Evolutionary conservation across 108 stramenopile genomes (phyloP).

Genomic region (Pseudonitzschia pungens): DNA sequence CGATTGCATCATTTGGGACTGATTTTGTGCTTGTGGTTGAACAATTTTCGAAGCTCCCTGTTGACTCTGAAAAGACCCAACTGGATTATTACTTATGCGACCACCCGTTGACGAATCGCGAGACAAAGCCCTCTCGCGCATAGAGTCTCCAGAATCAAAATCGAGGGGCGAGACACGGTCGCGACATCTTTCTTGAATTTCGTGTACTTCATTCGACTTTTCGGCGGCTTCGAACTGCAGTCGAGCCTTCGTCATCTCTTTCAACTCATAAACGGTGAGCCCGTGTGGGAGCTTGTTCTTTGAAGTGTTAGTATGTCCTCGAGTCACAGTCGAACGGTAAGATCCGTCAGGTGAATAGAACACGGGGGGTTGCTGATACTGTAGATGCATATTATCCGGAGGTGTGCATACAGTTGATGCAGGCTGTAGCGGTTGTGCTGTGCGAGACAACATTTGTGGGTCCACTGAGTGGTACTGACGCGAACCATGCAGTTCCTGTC

Average conservation of each 20-base stretch:
- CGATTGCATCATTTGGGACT: slow-evolving; percentile 7
- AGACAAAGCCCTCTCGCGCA: slow-evolving; percentile 22
- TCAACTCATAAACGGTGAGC: slow-evolving; percentile 90
- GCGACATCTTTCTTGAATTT: neutral
- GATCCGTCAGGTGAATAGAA: neutral
- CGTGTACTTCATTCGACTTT: neutral
- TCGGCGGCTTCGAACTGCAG: slow-evolving; percentile 72
- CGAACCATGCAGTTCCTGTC: neutral
- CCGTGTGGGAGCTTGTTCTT: slow-evolving; percentile 82
- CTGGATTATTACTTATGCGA: slow-evolving; percentile 39
- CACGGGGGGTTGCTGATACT: slow-evolving; percentile 6
- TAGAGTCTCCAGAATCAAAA: slow-evolving; percentile 23
- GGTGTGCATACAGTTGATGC: slow-evolving; percentile 1
- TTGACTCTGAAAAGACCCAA: slow-evolving; percentile 5
- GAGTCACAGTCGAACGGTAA: neutral
- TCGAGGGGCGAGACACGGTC: slow-evolving; percentile 30
- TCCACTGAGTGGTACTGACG: neutral
- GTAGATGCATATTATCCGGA: neutral
- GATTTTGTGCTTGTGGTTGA: neutral
- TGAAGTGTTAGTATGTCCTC: neutral
- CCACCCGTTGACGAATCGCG: slow-evolving; percentile 21
- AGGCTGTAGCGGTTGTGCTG: neutral
- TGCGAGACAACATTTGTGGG: neutral
- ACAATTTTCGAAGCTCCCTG: neutral
- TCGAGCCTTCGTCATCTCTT: slow-evolving; percentile 90